Evolutionary conservation across 108 stramenopile genomes (phyloP), one percentile per base, ranked within the genome.

Genomic region (Schizochytrium sp.): DNA sequence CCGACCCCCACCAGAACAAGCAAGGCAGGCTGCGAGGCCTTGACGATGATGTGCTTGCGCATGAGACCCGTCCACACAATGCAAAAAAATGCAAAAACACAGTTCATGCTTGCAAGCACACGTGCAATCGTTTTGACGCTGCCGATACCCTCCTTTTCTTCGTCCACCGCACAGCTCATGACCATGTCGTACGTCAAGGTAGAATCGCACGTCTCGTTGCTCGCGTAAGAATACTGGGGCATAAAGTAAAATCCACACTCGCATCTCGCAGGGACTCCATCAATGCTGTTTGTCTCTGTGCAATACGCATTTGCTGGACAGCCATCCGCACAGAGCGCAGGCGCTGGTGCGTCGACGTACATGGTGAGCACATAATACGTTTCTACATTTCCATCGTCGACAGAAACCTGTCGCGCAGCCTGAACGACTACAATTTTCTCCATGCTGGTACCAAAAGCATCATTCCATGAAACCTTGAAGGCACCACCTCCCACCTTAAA

Each of bases 1-100:
- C 92, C 92, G 23, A 89, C 5, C 0, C 83, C 89, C 18, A 92
- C 72, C n/a, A 87, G 57, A 5, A 51, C 43, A 43, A 92, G 88
- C 47, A 92, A 90, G 41, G 45, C 59, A 16, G 92, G 89, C 89
- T 92, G 92, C 44, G 87, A 87, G 18, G 90, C 90, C 87, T 76
- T 91, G 28, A 91, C 89, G 18, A 91, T 71, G 21, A 45, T 87
- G 29, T 72, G 25, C 4, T 72, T 72, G 41, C 89, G 60, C 6
- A 88, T 34, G n/a, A 53, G 53, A 41, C 89, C 14, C 5, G 72
- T 53, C 87, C 89, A 92, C 23, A 8, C 83, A 3, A 89, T 60
- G 55, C 55, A 91, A 19, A 57, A 44, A 29, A 91, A 25, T 12
- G 92, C 88, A 41, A 87, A 89, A 5, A 92, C 6, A 53, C 45